Base-by-base conservation (phyloP, 441 rosid species). In the Corymbia calophylla region DNA sequence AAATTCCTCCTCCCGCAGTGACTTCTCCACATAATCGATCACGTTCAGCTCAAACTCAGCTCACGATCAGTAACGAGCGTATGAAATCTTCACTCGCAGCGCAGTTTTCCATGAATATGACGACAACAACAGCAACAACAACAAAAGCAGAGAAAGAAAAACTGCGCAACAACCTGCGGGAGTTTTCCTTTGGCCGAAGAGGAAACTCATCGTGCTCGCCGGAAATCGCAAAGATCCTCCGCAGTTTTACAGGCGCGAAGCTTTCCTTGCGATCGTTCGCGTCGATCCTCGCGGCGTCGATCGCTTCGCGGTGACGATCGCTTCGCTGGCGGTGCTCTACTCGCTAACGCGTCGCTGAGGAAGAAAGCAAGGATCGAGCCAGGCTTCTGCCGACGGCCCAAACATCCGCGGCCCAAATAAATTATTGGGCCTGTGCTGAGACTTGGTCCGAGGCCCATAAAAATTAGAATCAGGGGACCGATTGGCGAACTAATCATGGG, bases 121-220 rank as follows among this genome's bases (percentile, higher is more conserved):
- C 49, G 62, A 56, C 60, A 27, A 55, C 60, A 0, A 56, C 62
- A 12, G 8, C 58, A 25, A 29, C 64, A n/a, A 23, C 39, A 55
- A 47, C 27, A 44, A 55, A 84, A 32, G 80, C 80, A 70, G 27
- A n/a, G 29, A 29, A n/a, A 12, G 13, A 31, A 23, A 44, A 49
- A 15, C 62, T 32, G 48, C 56, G 48, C 56, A 58, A 96, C 56
- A 58, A 96, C 99, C 99, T 92, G 99, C 98, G 32, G 99, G 99
- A 88, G 97, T 95, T 92, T 96, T 97, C 87, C 93, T 93, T 92
- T 93, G 95, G 90, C 98, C 99, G 91, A 97, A 97, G 88, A 97
- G 95, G 93, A 96, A 97, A 94, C 96, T 97, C 98, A 96, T 97
- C 91, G 90, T 88, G 92, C 91, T 89, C 88, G 84, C 84, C 2